phyloP scores from a whole-genome alignment of 164 flowering plant species.

The Stephania cephalantha region DNA sequence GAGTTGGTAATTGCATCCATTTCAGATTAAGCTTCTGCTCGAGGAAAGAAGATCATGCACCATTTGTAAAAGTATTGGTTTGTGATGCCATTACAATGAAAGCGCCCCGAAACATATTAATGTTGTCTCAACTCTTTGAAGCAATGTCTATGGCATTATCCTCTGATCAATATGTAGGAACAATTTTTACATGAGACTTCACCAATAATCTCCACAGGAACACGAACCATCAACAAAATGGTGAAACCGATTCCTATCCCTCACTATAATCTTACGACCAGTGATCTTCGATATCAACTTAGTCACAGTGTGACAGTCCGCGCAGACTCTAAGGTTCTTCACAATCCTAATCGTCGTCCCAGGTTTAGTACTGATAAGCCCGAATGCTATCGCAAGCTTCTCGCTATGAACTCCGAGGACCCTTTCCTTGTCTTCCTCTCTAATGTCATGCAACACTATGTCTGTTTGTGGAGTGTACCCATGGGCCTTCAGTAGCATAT shows the following conservation, averaged over 20 bases:
- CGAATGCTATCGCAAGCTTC: slow-evolving; percentile 71
- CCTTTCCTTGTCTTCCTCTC: slow-evolving; percentile 41
- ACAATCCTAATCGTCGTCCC: slow-evolving; percentile 59
- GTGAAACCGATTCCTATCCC: slow-evolving; percentile 79
- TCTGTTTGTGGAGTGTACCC: slow-evolving; percentile 53
- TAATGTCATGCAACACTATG: slow-evolving; percentile 52
- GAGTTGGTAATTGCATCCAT: too few relatives aligned
- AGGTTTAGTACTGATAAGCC: slow-evolving; percentile 60
- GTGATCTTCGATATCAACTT: slow-evolving; percentile 64
- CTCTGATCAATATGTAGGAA: background rate
- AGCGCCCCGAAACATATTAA: too few relatives aligned
- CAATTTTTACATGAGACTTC: slow-evolving; percentile 9
- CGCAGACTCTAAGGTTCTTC: slow-evolving; percentile 69
- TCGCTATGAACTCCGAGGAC: slow-evolving; percentile 68
- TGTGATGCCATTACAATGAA: too few relatives aligned
- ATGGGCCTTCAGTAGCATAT: slow-evolving; percentile 37
- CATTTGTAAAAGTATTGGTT: too few relatives aligned
- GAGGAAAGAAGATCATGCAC: too few relatives aligned
- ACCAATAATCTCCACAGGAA: slow-evolving; percentile 78
- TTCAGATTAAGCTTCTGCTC: too few relatives aligned
- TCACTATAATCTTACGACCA: slow-evolving; percentile 60
- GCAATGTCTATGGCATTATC: background rate
- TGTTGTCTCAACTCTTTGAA: background rate
- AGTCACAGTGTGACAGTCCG: slow-evolving; percentile 56
- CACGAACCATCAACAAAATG: slow-evolving; percentile 62